These are phyloP conservation scores for Rhinocladiella mackenziei DNA, from an alignment of 2,329 filamentous ascomycete species.

Conservation along the genomic window DNA sequence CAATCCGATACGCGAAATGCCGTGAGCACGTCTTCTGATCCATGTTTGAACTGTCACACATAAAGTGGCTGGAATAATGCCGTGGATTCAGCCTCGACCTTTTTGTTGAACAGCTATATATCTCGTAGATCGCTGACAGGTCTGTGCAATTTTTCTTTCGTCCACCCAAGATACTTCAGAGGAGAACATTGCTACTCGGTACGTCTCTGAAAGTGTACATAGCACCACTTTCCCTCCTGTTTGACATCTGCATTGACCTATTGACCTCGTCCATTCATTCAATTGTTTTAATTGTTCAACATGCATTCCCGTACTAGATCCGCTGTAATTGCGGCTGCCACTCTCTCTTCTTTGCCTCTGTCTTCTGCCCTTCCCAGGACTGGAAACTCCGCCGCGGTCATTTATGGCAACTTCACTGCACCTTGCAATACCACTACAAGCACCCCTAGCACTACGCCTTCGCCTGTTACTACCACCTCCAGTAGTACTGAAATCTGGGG, in stretches of 20 bases:
- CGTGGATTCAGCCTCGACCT: not conserved
- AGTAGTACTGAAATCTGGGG: not conserved
- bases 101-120: constrained; percentile 7
- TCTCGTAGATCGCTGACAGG: constrained; percentile 3
- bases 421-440: not conserved
- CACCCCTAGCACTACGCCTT: not conserved
- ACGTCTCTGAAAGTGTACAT: constrained; percentile 3
- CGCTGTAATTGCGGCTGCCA: constrained; percentile 3
- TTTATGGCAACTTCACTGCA: not conserved
- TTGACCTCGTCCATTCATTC: not conserved
- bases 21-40: too few species aligned
- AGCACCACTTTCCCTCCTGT: not conserved
- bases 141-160: constrained; percentile 9
- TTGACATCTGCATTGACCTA: constrained; percentile 1
- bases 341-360: constrained; percentile 7
- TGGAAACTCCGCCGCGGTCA: not conserved
- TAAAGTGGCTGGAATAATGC: constrained; percentile 1
- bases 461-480: not conserved
- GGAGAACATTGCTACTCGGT: not conserved
- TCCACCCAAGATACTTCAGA: not conserved
- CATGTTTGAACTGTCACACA: too few species aligned
- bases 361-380: constrained; percentile 7
- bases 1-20: not conserved
- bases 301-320: constrained; percentile 9
- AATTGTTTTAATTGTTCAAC: not conserved